Percentiles rank a stretch among this genome's conserved stretches.
Conservation (phyloP, 805 yeast species). For the Candida dendrica region DNA sequence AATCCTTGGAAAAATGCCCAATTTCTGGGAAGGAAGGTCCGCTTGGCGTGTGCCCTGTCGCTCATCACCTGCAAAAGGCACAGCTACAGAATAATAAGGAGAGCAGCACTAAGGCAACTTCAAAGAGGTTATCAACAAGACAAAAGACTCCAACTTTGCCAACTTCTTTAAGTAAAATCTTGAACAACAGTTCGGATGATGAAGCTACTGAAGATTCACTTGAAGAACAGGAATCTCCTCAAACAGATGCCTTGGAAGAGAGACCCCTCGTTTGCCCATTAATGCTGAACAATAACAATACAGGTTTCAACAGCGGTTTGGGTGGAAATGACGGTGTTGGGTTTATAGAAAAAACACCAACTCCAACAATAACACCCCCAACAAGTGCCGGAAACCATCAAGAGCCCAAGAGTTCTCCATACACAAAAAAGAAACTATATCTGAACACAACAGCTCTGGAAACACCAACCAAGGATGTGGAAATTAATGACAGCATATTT, state of each 20-base stretch:
- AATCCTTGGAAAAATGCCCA: slow-evolving; percentile 1
- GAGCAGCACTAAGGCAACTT: background rate
- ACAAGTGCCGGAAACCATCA: background rate
- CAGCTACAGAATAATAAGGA: too few relatives aligned
- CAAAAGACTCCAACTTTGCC: background rate
- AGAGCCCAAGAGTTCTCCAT: background rate
- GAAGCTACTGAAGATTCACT: background rate
- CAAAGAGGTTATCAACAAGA: background rate
- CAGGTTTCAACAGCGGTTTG: too few relatives aligned
- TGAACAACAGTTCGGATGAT: background rate
- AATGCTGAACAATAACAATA: too few relatives aligned
- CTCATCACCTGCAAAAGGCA: slow-evolving; percentile 6
- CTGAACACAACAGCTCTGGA: background rate
- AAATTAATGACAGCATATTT: background rate
- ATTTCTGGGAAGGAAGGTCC: slow-evolving; percentile 1
- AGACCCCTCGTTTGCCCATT: background rate
- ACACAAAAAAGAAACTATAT: too few relatives aligned
- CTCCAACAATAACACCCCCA: too few relatives aligned
- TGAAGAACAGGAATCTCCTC: background rate
- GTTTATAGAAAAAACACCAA: too few relatives aligned
- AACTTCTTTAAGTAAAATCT: background rate
- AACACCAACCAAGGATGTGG: background rate
- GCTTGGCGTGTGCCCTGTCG: slow-evolving; percentile 17
- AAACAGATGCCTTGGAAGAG: background rate
- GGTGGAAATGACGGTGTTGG: background rate